Evolutionary conservation across 352 stramenopile genomes (phyloP).

Genomic region (Pythium plurisporium): DNA sequence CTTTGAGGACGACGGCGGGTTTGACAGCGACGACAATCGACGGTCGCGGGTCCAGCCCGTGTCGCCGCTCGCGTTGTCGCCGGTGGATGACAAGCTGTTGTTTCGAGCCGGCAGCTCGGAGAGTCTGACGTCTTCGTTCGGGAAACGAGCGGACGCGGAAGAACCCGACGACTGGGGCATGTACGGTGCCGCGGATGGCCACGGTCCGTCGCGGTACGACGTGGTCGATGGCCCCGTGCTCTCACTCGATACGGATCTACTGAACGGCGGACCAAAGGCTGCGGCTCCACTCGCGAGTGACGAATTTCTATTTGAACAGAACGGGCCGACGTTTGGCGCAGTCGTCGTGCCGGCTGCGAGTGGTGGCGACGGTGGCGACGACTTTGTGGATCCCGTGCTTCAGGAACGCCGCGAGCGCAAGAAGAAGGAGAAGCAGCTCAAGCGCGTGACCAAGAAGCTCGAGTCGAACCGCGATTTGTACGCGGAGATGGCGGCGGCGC

Average conservation of each 20-base stretch:
- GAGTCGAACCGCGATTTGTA: conserved; percentile 70
- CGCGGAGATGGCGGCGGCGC: conserved; percentile 63
- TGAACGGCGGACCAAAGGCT: conserved; percentile 23
- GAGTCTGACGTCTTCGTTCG: conserved; percentile 10
- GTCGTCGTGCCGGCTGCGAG: conserved; percentile 31
- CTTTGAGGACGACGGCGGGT: conserved; percentile 2
- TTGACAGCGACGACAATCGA: too few species aligned
- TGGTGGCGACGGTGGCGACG: conserved; percentile 26
- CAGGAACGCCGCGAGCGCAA: conserved; percentile 37
- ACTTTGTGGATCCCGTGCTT: conserved; percentile 55
- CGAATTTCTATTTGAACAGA: conserved; percentile 60
- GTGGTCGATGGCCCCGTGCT: conserved; percentile 35
- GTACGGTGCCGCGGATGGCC: conserved; percentile 33
- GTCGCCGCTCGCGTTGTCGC: conserved; percentile 12
- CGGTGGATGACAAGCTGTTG: conserved; percentile 12
- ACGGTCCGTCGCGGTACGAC: conserved; percentile 37
- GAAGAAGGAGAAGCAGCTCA: conserved; percentile 51
- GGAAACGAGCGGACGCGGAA: conserved; percentile 11
- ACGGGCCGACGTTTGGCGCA: conserved; percentile 40
- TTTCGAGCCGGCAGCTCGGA: conserved; percentile 25
- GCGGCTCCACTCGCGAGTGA: conserved; percentile 38
- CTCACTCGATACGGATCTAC: conserved; percentile 55
- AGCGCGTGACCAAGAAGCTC: conserved; percentile 54
- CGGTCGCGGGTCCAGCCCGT: not conserved
- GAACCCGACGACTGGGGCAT: conserved; percentile 58